Evolutionary conservation across 805 yeast genomes (phyloP).

Genomic region (Candida boidinii): DNA sequence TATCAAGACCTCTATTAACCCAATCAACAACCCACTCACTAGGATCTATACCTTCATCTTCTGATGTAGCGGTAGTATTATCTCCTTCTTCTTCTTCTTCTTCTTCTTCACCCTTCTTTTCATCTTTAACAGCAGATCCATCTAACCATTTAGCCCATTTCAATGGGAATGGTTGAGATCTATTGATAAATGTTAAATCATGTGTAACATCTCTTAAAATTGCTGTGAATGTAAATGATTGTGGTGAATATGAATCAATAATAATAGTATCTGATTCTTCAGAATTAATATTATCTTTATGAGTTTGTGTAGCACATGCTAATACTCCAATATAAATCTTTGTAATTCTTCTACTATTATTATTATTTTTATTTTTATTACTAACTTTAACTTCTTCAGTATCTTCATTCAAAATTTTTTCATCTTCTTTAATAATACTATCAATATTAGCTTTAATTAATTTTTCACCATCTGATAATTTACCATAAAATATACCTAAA

Average conservation of each 20-base stretch:
- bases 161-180: constrained; percentile 84
- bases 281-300: constrained; percentile 12
- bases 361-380: not conserved
- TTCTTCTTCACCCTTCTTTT: constrained; percentile 8
- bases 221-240: constrained; percentile 67
- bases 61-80: constrained; percentile 9
- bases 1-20: constrained; percentile 70
- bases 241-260: constrained; percentile 38
- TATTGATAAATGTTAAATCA: constrained; percentile 60
- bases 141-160: constrained; percentile 95
- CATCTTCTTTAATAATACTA: constrained; percentile 43
- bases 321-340: constrained; percentile 23
- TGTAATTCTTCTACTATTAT: constrained; percentile 12
- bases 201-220: constrained; percentile 75
- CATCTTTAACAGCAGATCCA: constrained; percentile 24
- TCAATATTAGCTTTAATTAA: constrained; percentile 83
- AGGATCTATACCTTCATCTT: constrained; percentile 46
- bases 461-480: constrained; percentile 77
- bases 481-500: constrained; percentile 69
- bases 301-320: constrained; percentile 15
- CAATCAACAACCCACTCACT: constrained; percentile 74
- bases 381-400: constrained; percentile 3
- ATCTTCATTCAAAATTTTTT: constrained; percentile 5
- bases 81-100: constrained; percentile 14
- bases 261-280: constrained; percentile 23